Conservation (phyloP, 2,329 filamentous ascomycete species). For the Colletotrichum sp. region DNA sequence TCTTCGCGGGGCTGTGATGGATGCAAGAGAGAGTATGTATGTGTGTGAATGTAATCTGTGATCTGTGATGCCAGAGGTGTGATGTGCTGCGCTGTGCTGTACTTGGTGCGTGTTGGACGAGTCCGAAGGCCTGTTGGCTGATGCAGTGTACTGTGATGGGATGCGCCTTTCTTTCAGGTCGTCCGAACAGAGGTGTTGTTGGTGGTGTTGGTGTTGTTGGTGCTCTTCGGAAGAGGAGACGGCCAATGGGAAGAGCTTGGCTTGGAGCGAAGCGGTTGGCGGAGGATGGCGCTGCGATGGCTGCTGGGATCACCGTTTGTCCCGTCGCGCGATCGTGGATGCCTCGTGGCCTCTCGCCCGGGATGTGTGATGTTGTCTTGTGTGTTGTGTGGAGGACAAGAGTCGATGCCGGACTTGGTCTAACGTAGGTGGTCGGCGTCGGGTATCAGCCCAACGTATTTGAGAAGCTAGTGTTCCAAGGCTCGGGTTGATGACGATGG, state of each 20-base stretch:
- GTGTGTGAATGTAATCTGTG: neutral
- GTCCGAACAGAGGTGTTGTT: neutral
- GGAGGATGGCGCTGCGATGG: neutral
- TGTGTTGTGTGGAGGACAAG: neutral
- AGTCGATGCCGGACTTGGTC: neutral
- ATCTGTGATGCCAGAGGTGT: neutral
- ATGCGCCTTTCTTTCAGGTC: neutral
- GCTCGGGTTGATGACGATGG: neutral
- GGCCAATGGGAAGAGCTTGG: neutral
- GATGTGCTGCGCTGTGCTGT: neutral
- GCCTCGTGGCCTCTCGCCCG: conserved; percentile 20
- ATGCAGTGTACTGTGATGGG: conserved; percentile 1
- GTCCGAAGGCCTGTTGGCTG: neutral
- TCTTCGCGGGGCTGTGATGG: neutral
- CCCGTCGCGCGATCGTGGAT: conserved; percentile 17
- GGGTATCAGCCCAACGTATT: neutral
- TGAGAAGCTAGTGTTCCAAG: neutral
- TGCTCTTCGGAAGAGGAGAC: neutral
- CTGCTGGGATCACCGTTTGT: conserved; percentile 11
- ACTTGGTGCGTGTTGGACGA: neutral
- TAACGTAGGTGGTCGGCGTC: neutral
- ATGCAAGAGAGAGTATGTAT: neutral
- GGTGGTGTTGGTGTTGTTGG: neutral
- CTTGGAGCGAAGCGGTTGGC: neutral
- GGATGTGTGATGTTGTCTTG: neutral